A percentile compares a stretch with the other conserved stretches of the same genome.
These are phyloP conservation scores for Coelastrella sp. DNA, from an alignment of 139 green algal species.

Conservation along the genomic window DNA sequence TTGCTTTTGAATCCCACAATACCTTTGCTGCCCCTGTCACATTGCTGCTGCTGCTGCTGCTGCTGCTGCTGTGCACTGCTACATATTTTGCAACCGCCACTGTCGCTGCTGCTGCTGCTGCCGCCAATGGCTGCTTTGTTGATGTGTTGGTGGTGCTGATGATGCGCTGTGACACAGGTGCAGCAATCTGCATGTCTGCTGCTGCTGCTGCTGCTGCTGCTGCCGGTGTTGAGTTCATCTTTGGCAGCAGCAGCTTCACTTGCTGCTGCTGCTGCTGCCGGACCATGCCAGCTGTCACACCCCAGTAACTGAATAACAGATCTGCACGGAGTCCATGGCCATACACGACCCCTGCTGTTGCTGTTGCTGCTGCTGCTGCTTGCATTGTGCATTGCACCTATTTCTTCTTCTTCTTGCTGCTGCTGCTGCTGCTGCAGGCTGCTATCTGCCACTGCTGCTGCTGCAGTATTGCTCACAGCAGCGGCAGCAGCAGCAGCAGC, in stretches of 20 bases:
- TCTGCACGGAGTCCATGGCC: neutral
- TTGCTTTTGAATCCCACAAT: neutral
- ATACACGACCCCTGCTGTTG: neutral
- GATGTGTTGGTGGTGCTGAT: too few species aligned
- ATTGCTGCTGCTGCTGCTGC: constrained; percentile 17
- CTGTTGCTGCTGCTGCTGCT: constrained; percentile 10
- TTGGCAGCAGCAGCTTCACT: too few species aligned
- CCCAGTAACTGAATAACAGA: constrained; percentile 23
- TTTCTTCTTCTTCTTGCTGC: too few species aligned
- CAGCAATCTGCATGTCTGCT: neutral
- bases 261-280: constrained; percentile 8
- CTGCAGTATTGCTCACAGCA: too few species aligned
- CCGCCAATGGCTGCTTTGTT: neutral
- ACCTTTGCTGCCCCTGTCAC: too few species aligned
- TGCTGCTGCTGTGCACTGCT: neutral
- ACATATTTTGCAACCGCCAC: neutral
- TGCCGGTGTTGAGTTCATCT: too few species aligned
- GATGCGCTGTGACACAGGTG: too few species aligned
- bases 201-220: constrained; percentile 19
- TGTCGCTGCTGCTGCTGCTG: neutral
- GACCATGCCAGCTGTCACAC: neutral
- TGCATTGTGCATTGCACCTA: too few species aligned
- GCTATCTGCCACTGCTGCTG: neutral
- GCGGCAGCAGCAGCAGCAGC: neutral
- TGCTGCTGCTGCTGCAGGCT: too few species aligned